phyloP scores from a whole-genome alignment of 345 rosid genomes.

The Geranium brycei region DNA sequence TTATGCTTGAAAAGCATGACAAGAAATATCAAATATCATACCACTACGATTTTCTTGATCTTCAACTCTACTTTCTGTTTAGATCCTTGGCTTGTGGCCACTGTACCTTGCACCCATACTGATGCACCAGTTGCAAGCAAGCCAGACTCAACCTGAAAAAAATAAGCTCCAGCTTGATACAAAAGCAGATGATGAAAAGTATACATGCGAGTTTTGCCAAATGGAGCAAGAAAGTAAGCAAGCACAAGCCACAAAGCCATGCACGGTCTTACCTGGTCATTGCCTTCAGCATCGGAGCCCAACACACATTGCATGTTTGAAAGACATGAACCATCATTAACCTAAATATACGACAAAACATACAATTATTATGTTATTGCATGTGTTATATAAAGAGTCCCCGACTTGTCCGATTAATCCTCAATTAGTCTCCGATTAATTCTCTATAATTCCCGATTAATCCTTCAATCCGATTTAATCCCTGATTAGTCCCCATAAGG shows the following conservation, averaged over 20 bases:
- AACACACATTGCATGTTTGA: conserved; percentile 94
- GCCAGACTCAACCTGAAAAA: conserved; percentile 64
- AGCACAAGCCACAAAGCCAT: neutral
- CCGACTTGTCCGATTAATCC: no score
- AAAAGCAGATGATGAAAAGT: conserved; percentile 8
- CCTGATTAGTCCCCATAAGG: no score
- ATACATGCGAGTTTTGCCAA: neutral
- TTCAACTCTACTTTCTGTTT: conserved; percentile 87
- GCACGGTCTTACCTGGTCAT: conserved; percentile 53
- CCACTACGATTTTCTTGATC: conserved; percentile 66
- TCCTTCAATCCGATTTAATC: no score
- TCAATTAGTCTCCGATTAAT: no score
- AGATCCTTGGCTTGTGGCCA: conserved; percentile 80
- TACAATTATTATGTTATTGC: neutral
- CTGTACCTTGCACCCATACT: conserved; percentile 61
- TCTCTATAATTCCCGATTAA: no score
- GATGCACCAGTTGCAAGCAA: conserved; percentile 75
- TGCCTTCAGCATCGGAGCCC: conserved; percentile 68
- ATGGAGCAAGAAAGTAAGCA: neutral
- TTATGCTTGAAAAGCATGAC: neutral
- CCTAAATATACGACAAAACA: conserved; percentile 20
- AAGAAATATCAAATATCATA: conserved; percentile 14
- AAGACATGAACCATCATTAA: conserved; percentile 89
- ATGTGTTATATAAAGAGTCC: neutral
- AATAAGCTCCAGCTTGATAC: conserved; percentile 14